Conservation (phyloP, 306 rosid species). For the Malus asiatica region DNA sequence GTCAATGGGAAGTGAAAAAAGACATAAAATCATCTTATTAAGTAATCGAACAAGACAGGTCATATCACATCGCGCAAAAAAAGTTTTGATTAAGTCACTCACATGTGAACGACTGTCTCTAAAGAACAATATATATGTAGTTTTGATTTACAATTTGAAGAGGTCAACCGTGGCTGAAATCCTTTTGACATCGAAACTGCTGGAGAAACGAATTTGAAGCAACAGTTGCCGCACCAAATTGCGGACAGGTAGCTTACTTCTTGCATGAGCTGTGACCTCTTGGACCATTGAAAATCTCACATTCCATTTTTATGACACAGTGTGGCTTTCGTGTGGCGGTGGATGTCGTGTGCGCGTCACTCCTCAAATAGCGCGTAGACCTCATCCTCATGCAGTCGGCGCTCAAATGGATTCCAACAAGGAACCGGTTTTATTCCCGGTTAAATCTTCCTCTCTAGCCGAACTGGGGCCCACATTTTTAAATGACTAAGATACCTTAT, state of each 20-base stretch:
- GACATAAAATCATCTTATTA: too few relatives aligned
- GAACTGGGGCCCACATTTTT: too few relatives aligned
- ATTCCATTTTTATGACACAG: background rate
- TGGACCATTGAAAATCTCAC: background rate
- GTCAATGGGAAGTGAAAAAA: too few relatives aligned
- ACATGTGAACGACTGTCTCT: too few relatives aligned
- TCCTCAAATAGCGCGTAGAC: conserved; percentile 22
- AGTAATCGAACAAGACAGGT: too few relatives aligned
- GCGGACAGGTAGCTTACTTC: background rate
- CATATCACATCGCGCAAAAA: too few relatives aligned
- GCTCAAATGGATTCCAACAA: conserved; percentile 1
- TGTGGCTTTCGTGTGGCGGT: conserved; percentile 30
- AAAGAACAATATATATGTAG: too few relatives aligned
- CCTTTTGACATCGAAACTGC: background rate
- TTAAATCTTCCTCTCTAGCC: background rate
- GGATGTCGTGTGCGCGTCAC: conserved; percentile 16
- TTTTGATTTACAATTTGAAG: too few relatives aligned
- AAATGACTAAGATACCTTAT: too few relatives aligned
- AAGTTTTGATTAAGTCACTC: too few relatives aligned
- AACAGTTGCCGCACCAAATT: background rate
- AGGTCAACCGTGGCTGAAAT: too few relatives aligned
- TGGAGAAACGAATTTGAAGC: background rate
- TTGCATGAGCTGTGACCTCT: background rate
- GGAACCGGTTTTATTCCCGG: conserved; percentile 22
- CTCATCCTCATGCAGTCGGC: conserved; percentile 32